Evolutionary conservation across 495 filamentous ascomycete species (phyloP).

Genomic region (Penicillium flavigenum): DNA sequence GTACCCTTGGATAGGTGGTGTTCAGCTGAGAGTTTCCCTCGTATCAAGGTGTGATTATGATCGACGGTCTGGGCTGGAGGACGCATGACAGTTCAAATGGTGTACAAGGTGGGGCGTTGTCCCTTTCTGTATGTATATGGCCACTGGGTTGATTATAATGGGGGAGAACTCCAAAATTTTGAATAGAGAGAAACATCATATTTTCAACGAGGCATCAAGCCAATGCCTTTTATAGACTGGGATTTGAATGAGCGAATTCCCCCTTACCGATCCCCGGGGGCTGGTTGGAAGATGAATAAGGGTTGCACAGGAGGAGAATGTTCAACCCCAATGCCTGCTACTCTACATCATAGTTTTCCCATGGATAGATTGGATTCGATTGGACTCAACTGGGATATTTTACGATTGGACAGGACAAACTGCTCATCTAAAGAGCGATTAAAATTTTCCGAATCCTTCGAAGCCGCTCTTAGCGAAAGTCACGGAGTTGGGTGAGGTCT

Average conservation of each 20-base stretch:
- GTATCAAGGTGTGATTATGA: constrained; percentile 20
- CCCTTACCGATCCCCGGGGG: background rate
- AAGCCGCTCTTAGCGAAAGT: background rate
- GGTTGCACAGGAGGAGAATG: background rate
- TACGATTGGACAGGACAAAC: constrained; percentile 27
- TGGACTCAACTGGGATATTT: constrained; percentile 1
- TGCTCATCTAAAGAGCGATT: constrained; percentile 13
- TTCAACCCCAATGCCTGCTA: background rate
- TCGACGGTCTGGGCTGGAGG: constrained; percentile 6
- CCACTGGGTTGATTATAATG: background rate
- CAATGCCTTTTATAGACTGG: background rate
- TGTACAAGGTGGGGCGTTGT: constrained; percentile 7
- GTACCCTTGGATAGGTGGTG: constrained; percentile 1
- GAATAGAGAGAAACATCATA: background rate
- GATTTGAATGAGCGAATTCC: background rate
- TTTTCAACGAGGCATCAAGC: background rate
- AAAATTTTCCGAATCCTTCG: background rate
- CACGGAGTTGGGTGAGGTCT: constrained; percentile 3
- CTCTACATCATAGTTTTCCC: constrained; percentile 1
- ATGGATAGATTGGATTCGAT: background rate
- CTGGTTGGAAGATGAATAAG: background rate
- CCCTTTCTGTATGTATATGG: background rate
- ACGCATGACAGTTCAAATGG: constrained; percentile 11
- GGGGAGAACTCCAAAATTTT: background rate
- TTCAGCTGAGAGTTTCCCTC: constrained; percentile 10